These are phyloP conservation scores for Dioscorea zingiberensis DNA, from an alignment of 106 monocot genomes.

Conservation along the genomic window DNA sequence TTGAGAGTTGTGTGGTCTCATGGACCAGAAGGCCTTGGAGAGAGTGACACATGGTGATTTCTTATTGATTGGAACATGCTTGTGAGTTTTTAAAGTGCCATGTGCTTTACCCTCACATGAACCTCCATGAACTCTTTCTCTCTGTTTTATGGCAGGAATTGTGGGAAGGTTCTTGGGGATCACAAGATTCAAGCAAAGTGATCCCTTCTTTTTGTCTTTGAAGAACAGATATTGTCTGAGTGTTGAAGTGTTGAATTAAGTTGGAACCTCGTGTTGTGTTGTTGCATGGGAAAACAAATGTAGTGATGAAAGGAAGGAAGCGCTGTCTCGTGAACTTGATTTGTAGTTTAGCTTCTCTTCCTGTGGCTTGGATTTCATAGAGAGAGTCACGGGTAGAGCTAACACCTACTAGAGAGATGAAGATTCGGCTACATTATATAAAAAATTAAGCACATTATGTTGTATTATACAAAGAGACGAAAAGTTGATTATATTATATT, in stretches of 20 bases:
- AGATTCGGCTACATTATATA: no score
- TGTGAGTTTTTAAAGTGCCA: background rate
- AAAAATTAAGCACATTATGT: no score
- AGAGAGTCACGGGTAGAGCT: no score
- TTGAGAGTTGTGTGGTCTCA: background rate
- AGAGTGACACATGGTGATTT: background rate
- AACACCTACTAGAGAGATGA: no score
- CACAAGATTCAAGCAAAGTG: background rate
- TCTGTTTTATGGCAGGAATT: background rate
- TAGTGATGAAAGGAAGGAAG: background rate
- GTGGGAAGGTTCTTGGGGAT: constrained; percentile 7
- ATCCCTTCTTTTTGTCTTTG: background rate
- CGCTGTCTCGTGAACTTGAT: background rate
- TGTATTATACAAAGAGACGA: no score
- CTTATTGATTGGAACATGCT: background rate
- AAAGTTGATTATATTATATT: no score
- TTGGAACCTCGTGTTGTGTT: no score
- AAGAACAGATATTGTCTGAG: background rate
- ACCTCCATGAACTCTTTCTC: no score
- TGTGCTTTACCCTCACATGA: background rate
- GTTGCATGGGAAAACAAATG: background rate
- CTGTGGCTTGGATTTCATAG: background rate
- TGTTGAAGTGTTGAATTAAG: no score
- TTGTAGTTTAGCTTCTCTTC: background rate
- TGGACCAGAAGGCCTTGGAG: no score